phyloP scores from a whole-genome alignment of 495 filamentous ascomycete species.

The Pseudoneurospora amorphoporcata region DNA sequence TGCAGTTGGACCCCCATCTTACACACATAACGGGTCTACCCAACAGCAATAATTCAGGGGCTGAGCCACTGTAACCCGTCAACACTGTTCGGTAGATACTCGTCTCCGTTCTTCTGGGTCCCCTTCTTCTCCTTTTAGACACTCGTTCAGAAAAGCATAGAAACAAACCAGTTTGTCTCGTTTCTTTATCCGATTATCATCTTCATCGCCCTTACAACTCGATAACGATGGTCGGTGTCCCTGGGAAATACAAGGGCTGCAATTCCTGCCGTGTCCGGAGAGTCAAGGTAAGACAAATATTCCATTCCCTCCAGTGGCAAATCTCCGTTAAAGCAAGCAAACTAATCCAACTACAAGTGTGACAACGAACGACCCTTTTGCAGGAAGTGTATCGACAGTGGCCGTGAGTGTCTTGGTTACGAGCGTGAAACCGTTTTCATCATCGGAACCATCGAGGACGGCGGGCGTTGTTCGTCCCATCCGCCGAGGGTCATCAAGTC shows the following conservation, averaged over 20 bases:
- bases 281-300: slow-evolving; percentile 21
- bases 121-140: not conserved
- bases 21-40: not conserved
- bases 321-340: not conserved
- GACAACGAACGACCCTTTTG: slow-evolving; percentile 54
- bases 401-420: slow-evolving; percentile 53
- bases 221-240: slow-evolving; percentile 27
- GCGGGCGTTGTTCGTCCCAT: slow-evolving; percentile 35
- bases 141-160: not conserved
- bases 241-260: slow-evolving; percentile 39
- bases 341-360: slow-evolving; percentile 23
- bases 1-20: not conserved
- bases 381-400: slow-evolving; percentile 52
- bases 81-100: not conserved
- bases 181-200: not conserved
- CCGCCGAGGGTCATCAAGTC: slow-evolving; percentile 32
- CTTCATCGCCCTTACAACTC: not conserved
- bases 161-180: not conserved
- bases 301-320: not conserved
- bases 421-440: slow-evolving; percentile 45
- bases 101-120: not conserved
- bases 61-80: not conserved
- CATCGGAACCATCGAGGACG: slow-evolving; percentile 33
- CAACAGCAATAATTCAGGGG: not conserved
- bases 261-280: slow-evolving; percentile 33